Evolutionary conservation across 2,329 filamentous ascomycete species (phyloP), one percentile per base, ranked within the genome.

Genomic region (Cladophialophora carrionii): DNA sequence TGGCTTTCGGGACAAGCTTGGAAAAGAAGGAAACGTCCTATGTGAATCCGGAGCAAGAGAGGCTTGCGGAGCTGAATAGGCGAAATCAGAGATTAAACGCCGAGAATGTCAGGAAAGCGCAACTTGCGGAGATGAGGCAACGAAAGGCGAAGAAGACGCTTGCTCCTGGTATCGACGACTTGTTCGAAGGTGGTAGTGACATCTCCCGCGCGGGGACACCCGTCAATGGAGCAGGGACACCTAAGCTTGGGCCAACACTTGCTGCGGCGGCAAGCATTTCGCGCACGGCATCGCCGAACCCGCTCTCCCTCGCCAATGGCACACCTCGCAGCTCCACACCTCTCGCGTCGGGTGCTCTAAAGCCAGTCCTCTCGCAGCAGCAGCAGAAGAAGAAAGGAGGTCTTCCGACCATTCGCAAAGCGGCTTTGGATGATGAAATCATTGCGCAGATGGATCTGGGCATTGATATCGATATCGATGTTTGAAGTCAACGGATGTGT

Each of bases 31-130:
- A 83, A 29, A 73, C 79, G 65, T 75, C 53, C 31, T 65, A 77
- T n/a, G 75, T 81, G 52, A 78, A 78, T 62, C 77, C 82, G 71
- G 90, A 96, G 76, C 91, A 94, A 76, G 91, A 96, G 69, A 88
- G 90, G 31, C 84, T 98, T 26, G 90, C 91, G 0, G 85, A 90
- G 73, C 83, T 96, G 70, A 99, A 99, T 78, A 83, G 86, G 31
- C 87, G 90, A 74, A 97, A 96, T 77, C 88, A 94, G 67, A 87
- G 88, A 64, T 85, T 88, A 71, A 97, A 97, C 74, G 85, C 86
- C n/a, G 91, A 96, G 75, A 88, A 90, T 55, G 90, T 98, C n/a
- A 91, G 94, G 65, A 90, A 91, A 76, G 94, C 93, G 0, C 90
- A 97, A 75, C 83, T 96, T 62, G 89, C 89, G 71, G 95, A 99